A percentile compares a stretch with the other conserved stretches of the same genome.
phyloP scores from a whole-genome alignment of 2,329 filamentous ascomycete species.

The Tolypocladium ovalisporum region DNA sequence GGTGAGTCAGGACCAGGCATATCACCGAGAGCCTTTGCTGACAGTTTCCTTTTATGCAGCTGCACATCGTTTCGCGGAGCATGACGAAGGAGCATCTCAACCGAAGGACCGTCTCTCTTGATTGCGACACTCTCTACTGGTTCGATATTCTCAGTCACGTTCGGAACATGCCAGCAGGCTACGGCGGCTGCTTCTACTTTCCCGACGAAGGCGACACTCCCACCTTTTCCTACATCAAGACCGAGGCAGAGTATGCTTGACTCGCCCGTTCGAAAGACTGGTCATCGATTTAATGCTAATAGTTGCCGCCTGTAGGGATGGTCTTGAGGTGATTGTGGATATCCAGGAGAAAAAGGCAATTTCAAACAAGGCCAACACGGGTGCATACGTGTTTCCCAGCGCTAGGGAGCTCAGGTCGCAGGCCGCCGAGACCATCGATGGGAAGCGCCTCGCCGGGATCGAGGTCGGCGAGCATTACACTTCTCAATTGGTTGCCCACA shows the following conservation, averaged over 20 bases:
- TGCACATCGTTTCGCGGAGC: slow-evolving; percentile 17
- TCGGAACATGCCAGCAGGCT: slow-evolving; percentile 13
- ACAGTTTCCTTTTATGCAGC: slow-evolving; percentile 3
- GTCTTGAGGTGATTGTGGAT: slow-evolving; percentile 13
- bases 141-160: slow-evolving; percentile 15
- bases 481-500: slow-evolving; percentile 7
- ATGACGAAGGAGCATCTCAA: slow-evolving; percentile 16
- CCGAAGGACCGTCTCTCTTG: slow-evolving; percentile 16
- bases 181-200: slow-evolving; percentile 17
- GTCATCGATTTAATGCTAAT: neutral
- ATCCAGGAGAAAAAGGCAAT: slow-evolving; percentile 19
- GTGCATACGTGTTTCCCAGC: slow-evolving; percentile 15
- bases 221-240: slow-evolving; percentile 19
- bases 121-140: slow-evolving; percentile 23
- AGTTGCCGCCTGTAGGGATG: neutral
- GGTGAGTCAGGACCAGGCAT: slow-evolving; percentile 5
- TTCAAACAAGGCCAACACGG: slow-evolving; percentile 17
- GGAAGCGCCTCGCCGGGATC: slow-evolving; percentile 9
- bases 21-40: neutral
- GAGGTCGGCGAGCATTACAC: slow-evolving; percentile 17
- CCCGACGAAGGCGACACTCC: slow-evolving; percentile 16
- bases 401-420: slow-evolving; percentile 12
- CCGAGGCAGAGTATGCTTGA: slow-evolving; percentile 7
- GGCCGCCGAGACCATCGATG: slow-evolving; percentile 7
- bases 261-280: neutral